Evolutionary conservation across 2,329 filamentous ascomycete genomes (phyloP).

Genomic region (Penicillium sp.): DNA sequence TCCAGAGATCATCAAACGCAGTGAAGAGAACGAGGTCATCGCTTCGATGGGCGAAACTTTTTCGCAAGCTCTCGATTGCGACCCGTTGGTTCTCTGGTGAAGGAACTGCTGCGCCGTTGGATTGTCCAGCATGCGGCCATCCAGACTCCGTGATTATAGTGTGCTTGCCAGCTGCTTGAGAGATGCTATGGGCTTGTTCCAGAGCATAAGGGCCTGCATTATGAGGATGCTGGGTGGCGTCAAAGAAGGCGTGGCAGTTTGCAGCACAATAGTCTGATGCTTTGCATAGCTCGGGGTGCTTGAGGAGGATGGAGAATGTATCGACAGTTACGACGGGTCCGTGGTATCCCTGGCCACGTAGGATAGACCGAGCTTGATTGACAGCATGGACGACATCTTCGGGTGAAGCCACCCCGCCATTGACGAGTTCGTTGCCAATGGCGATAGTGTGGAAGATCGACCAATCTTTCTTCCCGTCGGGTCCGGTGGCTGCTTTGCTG

Average conservation of each 20-base stretch:
- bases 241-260: slow-evolving; percentile 83
- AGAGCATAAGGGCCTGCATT: slow-evolving; percentile 65
- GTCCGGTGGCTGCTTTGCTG: slow-evolving; percentile 52
- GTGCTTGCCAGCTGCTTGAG: slow-evolving; percentile 51
- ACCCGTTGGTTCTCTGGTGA: slow-evolving; percentile 60
- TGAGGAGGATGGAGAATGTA: slow-evolving; percentile 64
- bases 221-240: slow-evolving; percentile 55
- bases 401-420: slow-evolving; percentile 54
- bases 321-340: slow-evolving; percentile 77
- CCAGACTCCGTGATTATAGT: slow-evolving; percentile 77
- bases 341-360: slow-evolving; percentile 61
- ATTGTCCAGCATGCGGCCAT: slow-evolving; percentile 67
- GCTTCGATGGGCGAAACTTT: slow-evolving; percentile 47
- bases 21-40: slow-evolving; percentile 64
- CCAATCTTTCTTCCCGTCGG: slow-evolving; percentile 53
- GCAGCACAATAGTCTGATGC: slow-evolving; percentile 72
- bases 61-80: slow-evolving; percentile 63
- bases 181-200: slow-evolving; percentile 50
- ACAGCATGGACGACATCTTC: slow-evolving; percentile 56
- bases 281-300: slow-evolving; percentile 65
- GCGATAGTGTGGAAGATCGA: slow-evolving; percentile 63
- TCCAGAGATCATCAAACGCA: slow-evolving; percentile 77
- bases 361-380: slow-evolving; percentile 51
- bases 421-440: slow-evolving; percentile 77
- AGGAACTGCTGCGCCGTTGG: slow-evolving; percentile 66